Base-by-base conservation (phyloP, 257 asterid genomes). In the Ophiorrhiza pumila region DNA sequence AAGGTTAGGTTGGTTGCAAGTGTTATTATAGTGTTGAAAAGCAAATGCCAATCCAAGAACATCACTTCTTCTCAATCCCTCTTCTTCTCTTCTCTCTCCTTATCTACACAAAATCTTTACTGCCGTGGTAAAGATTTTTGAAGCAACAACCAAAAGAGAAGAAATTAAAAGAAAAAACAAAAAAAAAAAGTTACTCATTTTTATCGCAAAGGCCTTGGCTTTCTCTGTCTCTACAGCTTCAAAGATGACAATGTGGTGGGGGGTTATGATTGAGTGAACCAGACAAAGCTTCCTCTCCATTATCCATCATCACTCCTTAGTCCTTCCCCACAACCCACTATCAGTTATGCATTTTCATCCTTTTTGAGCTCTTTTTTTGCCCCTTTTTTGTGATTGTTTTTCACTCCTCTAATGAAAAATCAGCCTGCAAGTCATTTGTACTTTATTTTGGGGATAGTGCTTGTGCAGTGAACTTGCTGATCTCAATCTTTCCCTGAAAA, bases 231-330 rank as follows among this genome's bases (percentile, higher is more conserved):
- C 80, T 74, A 69, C 84, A 73, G 80, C 82, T 79, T 81, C 89
- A 83, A 74, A 78, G 83, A 85, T 71, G 85, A 78, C 74, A 72
- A 69, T 81, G 83, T 82, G 42, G 84, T 80, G 92, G 85, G 81
- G 85, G 84, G 87, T 71, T 85, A 70, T 84, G 82, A 89, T 91
- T 86, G 94, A 87, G 88, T 84, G 89, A 85, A 75, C 87, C 77
- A 79, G 87, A 79, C 80, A 86, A 84, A 84, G 79, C 79, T 71
- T 78, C 68, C 68, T 77, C 52, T 43, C 76, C 83, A 79, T 82
- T 76, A 74, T 76, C 81, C 81, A 64, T 62, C 81, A 64, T 62
- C 65, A 32, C 76, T 66, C 71, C 80, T 12, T 64, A 3, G 55
- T 42, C 32, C 49, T 74, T 74, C 83, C 77, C 78, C 85, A 73